Base-by-base conservation (phyloP, 371 early-diverging fungal genomes). In the Mucor piriformis region DNA sequence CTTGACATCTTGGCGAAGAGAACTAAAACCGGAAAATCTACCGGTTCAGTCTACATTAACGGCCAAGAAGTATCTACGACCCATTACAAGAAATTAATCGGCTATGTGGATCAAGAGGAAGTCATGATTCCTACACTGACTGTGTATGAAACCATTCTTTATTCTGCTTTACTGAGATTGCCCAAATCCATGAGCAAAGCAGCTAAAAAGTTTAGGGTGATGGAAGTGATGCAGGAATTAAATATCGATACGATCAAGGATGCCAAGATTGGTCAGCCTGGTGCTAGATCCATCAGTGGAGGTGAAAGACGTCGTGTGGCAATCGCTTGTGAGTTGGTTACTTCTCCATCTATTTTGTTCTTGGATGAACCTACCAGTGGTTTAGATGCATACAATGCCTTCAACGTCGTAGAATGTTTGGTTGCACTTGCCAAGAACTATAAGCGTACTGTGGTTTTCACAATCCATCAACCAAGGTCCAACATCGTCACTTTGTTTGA, bases 351-450 rank as follows among this genome's bases (percentile, higher is more conserved):
- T 8, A 82, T 96, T 29, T 67, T 98, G 52, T 94, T 97, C 64
- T 68, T 97, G 67, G 99, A 99, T 67, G 99, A 98, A 68, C 95
- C 95, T 10, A 95, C 96, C 2, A 90, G 90, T 54, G 96, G 98
- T 47, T 76, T 92, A 35, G 98, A 98, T 70, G 80, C 93, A 3
- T 95, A 91, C 73, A 97, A 93, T 61, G 97, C 99, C 0, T 86
- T 88, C 54, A 92, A 93, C 50, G 94, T 99, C 3, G 85, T 98
- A 34, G 84, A 92, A 42, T 87, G 90, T 18, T 77, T 99, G 18
- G 91, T 89, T 7, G 81, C 85, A 0, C 67, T 98, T 23, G 96
- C 98, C 0, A 80, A 87, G 23, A 77, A 83, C 23, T 87, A 88
- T 59, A 89, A 92, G 43, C 88, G 95, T 21, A 97, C 97, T 0